phyloP scores from a whole-genome alignment of 129 eudicot genomes.

The Deinandra increscens region DNA sequence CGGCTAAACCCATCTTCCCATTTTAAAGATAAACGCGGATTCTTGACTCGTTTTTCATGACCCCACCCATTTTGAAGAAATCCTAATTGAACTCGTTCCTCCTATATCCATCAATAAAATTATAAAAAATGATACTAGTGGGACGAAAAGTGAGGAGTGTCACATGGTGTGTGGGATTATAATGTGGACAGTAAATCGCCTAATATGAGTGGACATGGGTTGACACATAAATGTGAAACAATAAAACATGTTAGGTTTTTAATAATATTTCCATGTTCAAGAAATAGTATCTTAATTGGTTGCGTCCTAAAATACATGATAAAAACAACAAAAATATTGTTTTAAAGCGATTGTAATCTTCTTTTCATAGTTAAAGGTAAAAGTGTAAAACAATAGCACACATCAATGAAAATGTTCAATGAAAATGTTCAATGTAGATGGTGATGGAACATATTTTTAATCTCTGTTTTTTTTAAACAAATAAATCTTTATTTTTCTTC shows the following conservation, averaged over 20 bases:
- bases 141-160: conserved; percentile 10
- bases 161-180: conserved; percentile 23
- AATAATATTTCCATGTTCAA: conserved; percentile 10
- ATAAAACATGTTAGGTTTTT: conserved; percentile 24
- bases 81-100: too few species aligned
- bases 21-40: too few species aligned
- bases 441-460: too few species aligned
- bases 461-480: too few species aligned
- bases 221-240: conserved; percentile 2
- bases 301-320: background rate
- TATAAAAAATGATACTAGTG: background rate
- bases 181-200: background rate
- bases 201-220: background rate
- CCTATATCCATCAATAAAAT: too few species aligned
- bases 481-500: too few species aligned
- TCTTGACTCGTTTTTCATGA: too few species aligned
- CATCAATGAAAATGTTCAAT: background rate
- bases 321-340: background rate
- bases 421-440: background rate
- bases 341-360: background rate
- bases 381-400: background rate
- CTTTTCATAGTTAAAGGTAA: background rate
- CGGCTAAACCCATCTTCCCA: too few species aligned
- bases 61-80: too few species aligned
- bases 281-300: background rate